A percentile compares a stretch with the other conserved stretches of the same genome.
Conservation (phyloP, 164 flowering plant genomes). For the Warburgia ugandensis region DNA sequence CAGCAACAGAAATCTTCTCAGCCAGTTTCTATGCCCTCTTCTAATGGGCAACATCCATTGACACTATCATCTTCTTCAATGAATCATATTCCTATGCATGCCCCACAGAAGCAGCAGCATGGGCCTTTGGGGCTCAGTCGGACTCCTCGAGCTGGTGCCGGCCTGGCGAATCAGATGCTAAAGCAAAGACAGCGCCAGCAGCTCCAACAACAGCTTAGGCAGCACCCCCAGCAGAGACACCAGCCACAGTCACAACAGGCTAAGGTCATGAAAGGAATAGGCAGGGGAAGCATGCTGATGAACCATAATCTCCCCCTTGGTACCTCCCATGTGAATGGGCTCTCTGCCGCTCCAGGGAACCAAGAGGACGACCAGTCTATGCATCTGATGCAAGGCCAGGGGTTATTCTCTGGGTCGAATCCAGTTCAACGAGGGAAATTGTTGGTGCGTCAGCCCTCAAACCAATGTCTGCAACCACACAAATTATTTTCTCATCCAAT, state of each 20-base stretch:
- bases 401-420: conserved; percentile 36
- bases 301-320: conserved; percentile 54
- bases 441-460: conserved; percentile 34
- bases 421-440: conserved; percentile 40
- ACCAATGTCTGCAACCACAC: conserved; percentile 38
- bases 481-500: conserved; percentile 37
- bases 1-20: conserved; percentile 50
- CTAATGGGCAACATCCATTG: conserved; percentile 17
- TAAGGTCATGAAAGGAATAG: conserved; percentile 60
- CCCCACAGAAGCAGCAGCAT: conserved; percentile 56
- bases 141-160: conserved; percentile 35
- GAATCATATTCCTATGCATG: conserved; percentile 47
- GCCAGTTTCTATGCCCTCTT: conserved; percentile 27
- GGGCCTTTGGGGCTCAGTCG: conserved; percentile 41
- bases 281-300: conserved; percentile 49
- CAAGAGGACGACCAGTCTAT: conserved; percentile 55
- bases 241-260: conserved; percentile 53
- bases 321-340: conserved; percentile 49
- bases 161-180: conserved; percentile 40
- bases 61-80: conserved; percentile 48
- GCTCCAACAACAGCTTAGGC: conserved; percentile 54
- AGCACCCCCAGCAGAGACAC: conserved; percentile 41
- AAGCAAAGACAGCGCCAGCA: conserved; percentile 66
- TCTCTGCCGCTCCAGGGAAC: conserved; percentile 34
- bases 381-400: conserved; percentile 48